These are phyloP conservation scores for Melaleuca alternifolia DNA, from an alignment of 345 rosid species.

Conservation along the genomic window DNA sequence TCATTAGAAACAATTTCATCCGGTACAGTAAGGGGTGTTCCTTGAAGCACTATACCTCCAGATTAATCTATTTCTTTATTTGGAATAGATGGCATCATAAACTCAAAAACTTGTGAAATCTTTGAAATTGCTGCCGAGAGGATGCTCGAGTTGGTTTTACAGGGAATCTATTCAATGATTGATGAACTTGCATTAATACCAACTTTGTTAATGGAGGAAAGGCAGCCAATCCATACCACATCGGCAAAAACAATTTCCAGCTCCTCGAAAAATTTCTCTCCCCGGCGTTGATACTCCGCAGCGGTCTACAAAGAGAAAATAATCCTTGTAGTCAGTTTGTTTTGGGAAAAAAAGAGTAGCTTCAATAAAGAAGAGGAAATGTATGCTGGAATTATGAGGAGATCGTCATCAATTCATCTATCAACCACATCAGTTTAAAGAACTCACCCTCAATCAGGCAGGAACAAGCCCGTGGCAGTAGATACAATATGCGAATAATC, in stretches of 20 bases:
- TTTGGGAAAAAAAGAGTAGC: background rate
- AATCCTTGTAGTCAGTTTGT: background rate
- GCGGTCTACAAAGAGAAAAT: conserved; percentile 48
- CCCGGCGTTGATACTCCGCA: conserved; percentile 86
- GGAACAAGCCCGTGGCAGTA: background rate
- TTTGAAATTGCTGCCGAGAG: background rate
- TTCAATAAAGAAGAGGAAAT: background rate
- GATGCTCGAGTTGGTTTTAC: background rate
- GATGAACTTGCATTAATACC: background rate
- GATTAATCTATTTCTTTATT: background rate
- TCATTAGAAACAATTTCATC: background rate
- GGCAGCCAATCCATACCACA: conserved; percentile 48
- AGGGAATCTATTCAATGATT: background rate
- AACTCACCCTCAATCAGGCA: background rate
- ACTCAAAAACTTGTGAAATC: background rate
- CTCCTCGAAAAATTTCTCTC: conserved; percentile 89
- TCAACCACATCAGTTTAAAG: background rate
- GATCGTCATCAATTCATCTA: background rate
- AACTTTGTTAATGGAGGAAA: background rate
- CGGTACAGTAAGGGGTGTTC: background rate
- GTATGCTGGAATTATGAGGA: background rate
- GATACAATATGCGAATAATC: background rate
- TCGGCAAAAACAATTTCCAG: conserved; percentile 88
- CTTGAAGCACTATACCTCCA: background rate
- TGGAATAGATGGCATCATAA: background rate